These are phyloP conservation scores for Babesia gibsoni DNA, from an alignment of 169 alveolate genomes.

Conservation along the genomic window DNA sequence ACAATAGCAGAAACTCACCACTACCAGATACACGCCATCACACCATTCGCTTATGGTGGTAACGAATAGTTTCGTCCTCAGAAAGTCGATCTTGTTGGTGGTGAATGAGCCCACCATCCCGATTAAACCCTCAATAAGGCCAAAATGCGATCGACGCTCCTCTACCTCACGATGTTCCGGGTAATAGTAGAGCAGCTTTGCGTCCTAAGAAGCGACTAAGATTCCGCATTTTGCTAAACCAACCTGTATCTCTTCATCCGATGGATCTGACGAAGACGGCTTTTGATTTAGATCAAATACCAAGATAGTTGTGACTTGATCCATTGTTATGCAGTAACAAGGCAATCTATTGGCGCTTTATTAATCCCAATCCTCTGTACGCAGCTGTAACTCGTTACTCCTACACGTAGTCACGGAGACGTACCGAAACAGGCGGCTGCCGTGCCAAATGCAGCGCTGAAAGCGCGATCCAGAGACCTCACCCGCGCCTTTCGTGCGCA, in stretches of 20 bases:
- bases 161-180: slow-evolving; percentile 55
- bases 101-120: slow-evolving; percentile 42
- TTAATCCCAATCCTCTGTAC: slow-evolving; percentile 38
- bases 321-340: not conserved
- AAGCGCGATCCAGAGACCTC: slow-evolving; percentile 38
- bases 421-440: slow-evolving; percentile 49
- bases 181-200: slow-evolving; percentile 55
- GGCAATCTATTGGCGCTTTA: not conserved
- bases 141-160: slow-evolving; percentile 59
- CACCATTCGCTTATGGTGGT: slow-evolving; percentile 56
- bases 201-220: slow-evolving; percentile 9
- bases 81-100: slow-evolving; percentile 40
- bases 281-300: slow-evolving; percentile 41
- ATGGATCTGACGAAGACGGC: slow-evolving; percentile 32
- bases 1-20: slow-evolving; percentile 14
- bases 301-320: slow-evolving; percentile 40
- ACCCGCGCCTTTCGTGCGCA: slow-evolving; percentile 34
- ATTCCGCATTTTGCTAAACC: not conserved
- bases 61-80: slow-evolving; percentile 44
- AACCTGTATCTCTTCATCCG: slow-evolving; percentile 65
- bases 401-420: not conserved
- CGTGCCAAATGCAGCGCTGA: slow-evolving; percentile 32
- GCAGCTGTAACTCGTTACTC: slow-evolving; percentile 8
- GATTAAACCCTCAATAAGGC: slow-evolving; percentile 61
- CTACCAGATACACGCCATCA: slow-evolving; percentile 29